Base-by-base conservation (phyloP, 768 basidiomycete genomes). In the Suillus clintonianus region DNA sequence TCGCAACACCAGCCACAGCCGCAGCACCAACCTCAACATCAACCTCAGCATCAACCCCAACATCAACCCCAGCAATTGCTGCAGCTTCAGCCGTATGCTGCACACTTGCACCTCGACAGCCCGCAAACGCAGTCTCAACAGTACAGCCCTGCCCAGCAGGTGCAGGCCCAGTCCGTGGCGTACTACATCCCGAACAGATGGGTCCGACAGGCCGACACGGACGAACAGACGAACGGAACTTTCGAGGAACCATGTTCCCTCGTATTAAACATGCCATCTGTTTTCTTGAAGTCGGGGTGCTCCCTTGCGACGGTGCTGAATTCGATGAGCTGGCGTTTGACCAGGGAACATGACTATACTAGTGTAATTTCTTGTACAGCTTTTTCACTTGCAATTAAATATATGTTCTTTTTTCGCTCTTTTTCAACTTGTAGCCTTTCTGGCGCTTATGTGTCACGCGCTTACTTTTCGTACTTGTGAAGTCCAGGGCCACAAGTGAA, bases 241-340 rank as follows among this genome's bases (percentile, higher is more conserved):
- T n/a, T n/a, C n/a, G n/a, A n/a, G n/a, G n/a, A n/a, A n/a, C n/a
- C n/a, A n/a, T n/a, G n/a, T n/a, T n/a, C n/a, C n/a, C n/a, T n/a
- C n/a, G n/a, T n/a, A n/a, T 98, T 98, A 85, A 98, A 99, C 95
- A 99, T 96, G 80, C 98, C 97, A 71, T 99, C 95, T 19, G 95
- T 97, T 79, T 95, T 95, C 83, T 95, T 94, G 80, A 95, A 94
- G 74, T 96, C 95, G 57, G 90, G 87, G 32, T 95, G 88, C 70
- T 94, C 92, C 86, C 97, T 91, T 22, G 96, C 97, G 66, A 95
- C 84, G 41, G 91, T 85, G 73, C 90, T 92, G 80, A 96, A 99
- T 76, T 99, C 97, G 72, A 99, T 84, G 45, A 95, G 86, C 60
- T 95, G 90, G 69, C 92, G 92, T 80, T 99, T 96, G 47, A 99